phyloP scores from a whole-genome alignment of 108 stramenopile genomes.

The Nitzschia sp. region DNA sequence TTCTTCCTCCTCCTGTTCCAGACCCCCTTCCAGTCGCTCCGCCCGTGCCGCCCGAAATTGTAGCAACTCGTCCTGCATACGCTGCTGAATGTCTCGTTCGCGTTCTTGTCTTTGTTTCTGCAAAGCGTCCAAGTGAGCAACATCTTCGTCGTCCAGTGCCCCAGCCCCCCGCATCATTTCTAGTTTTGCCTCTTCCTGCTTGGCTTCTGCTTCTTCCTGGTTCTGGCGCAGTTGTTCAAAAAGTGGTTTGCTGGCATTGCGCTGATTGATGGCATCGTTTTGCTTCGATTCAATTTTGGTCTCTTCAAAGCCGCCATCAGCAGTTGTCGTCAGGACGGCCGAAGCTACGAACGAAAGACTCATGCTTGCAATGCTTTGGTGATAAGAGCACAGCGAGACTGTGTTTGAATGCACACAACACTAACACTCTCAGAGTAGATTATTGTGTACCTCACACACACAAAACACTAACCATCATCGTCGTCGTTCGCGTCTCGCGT shows the following conservation, averaged over 20 bases:
- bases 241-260: slow-evolving; percentile 63
- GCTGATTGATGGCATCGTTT: slow-evolving; percentile 42
- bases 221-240: slow-evolving; percentile 87
- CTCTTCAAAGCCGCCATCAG: slow-evolving; percentile 80
- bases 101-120: slow-evolving; percentile 44
- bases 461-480: too few relatives aligned
- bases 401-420: too few relatives aligned
- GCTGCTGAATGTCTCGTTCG: slow-evolving; percentile 43
- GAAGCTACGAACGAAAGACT: slow-evolving; percentile 86
- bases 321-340: slow-evolving; percentile 76
- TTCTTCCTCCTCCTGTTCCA: slow-evolving; percentile 15
- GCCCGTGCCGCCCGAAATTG: slow-evolving; percentile 70
- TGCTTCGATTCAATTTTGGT: slow-evolving; percentile 51
- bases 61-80: slow-evolving; percentile 63
- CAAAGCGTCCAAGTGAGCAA: slow-evolving; percentile 74
- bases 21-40: slow-evolving; percentile 32
- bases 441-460: too few relatives aligned
- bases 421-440: too few relatives aligned
- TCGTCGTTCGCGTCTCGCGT: too few relatives aligned
- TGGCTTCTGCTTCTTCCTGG: slow-evolving; percentile 69
- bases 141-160: slow-evolving; percentile 81
- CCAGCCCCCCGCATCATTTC: slow-evolving; percentile 69
- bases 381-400: too few relatives aligned
- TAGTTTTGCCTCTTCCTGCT: slow-evolving; percentile 61
- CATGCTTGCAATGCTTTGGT: too few relatives aligned